Percentiles rank a stretch among this genome's conserved stretches.
These are phyloP conservation scores for Trematosphaeria pertusa DNA, from an alignment of 2,329 filamentous ascomycete species.

Conservation along the genomic window DNA sequence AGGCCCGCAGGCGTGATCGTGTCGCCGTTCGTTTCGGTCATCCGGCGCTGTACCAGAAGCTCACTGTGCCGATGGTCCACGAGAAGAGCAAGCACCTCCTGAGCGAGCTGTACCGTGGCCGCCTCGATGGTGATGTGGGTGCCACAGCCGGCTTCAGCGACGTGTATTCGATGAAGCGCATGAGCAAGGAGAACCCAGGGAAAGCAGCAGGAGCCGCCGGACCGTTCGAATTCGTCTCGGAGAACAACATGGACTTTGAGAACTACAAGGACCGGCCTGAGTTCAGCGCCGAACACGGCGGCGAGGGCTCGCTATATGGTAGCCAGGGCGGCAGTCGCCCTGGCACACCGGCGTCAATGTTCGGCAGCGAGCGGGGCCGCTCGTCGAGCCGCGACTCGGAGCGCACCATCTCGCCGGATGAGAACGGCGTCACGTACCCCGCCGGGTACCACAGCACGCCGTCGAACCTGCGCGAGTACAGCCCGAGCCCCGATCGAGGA, in stretches of 20 bases:
- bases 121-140: conserved; percentile 67
- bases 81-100: conserved; percentile 87
- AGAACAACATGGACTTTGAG: conserved; percentile 85
- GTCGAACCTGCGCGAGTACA: conserved; percentile 50
- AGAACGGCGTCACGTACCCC: conserved; percentile 52
- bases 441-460: conserved; percentile 57
- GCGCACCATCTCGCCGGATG: conserved; percentile 32
- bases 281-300: conserved; percentile 87
- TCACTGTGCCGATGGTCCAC: conserved; percentile 95
- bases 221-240: conserved; percentile 89
- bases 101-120: conserved; percentile 83
- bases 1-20: conserved; percentile 64
- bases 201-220: conserved; percentile 50
- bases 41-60: conserved; percentile 84
- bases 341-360: conserved; percentile 62
- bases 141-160: conserved; percentile 80
- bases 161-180: conserved; percentile 79
- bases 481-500: conserved; percentile 43
- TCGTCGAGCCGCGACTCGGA: conserved; percentile 35
- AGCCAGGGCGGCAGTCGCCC: conserved; percentile 63
- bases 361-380: conserved; percentile 31
- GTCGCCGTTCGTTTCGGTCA: conserved; percentile 84
- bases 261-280: conserved; percentile 91
- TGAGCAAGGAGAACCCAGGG: conserved; percentile 68
- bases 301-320: conserved; percentile 66